Evolutionary conservation across 805 yeast species (phyloP), one percentile per base, ranked within the genome.

Genomic region (Starmerella sp.): DNA sequence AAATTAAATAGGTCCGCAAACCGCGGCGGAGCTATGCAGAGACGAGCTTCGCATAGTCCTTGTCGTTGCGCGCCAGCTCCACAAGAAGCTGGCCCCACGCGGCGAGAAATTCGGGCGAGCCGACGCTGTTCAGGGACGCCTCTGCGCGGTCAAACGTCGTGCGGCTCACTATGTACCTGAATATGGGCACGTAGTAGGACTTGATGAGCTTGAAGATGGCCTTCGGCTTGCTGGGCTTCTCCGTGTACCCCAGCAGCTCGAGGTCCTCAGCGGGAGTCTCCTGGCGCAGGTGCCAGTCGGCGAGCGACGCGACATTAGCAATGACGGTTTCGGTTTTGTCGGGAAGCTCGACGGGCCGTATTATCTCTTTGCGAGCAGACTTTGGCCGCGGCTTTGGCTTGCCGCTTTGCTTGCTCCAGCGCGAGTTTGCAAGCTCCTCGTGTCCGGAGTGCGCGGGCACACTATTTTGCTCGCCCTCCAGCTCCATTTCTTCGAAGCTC

Each of bases 241-340:
- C 45, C n/a, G 8, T 6, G 34, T 48, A 48, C 4, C 34, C 35
- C 29, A 48, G 42, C 37, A 48, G 22, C 37, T 48, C 45, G 37
- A 48, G 37, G 22, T 48, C 52, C 13, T 37, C 44, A 6, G 42
- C 29, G 1, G 42, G 13, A 22, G 36, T 15, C 29, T 37, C 36
- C n/a, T 15, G 53, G 41, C 35, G 58, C 14, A 55, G n/a, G 13
- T 54, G 54, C 56, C 57, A 58, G 48, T 58, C 59, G 6, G 51
- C 13, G 11, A 58, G 52, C 4, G 29, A 13, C 32, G 36, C 34
- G 5, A 57, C 14, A 36, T 47, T 57, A 1, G 8, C 22, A 22
- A 38, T 17, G 13, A 57, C 9, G 28, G 42, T 45, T 44, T 39
- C 36, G 53, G 10, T 2, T 3, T 43, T 41, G 15, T 34, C n/a